Conservation (phyloP, 2,329 filamentous ascomycete genomes). For the Fusarium concolor region DNA sequence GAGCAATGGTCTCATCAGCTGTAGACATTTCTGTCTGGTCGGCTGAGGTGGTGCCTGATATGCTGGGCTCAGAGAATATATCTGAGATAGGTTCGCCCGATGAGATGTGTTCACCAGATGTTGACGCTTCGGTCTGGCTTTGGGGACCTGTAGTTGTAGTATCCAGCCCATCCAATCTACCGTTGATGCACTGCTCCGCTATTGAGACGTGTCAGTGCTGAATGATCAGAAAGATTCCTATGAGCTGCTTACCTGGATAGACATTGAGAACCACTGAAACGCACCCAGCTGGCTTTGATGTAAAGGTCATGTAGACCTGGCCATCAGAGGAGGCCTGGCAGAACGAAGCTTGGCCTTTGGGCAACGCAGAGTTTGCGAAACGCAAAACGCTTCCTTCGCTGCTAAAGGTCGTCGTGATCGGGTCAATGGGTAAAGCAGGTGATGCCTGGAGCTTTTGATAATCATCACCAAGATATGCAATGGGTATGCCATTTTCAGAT, state of each 20-base stretch:
- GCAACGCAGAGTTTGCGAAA: neutral
- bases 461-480: neutral
- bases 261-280: neutral
- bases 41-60: no score
- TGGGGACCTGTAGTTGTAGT: neutral
- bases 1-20: no score
- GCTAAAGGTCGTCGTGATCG: neutral
- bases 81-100: no score
- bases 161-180: neutral
- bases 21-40: no score
- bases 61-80: no score
- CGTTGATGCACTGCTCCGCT: constrained; percentile 1
- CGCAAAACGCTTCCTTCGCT: accelerated
- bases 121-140: no score
- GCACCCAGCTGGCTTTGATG: neutral
- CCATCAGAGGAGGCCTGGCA: constrained; percentile 1
- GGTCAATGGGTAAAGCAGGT: accelerated
- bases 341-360: neutral
- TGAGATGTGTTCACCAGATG: no score
- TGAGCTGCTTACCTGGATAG: neutral
- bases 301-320: constrained; percentile 6
- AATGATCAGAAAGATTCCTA: accelerated
- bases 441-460: neutral
- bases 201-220: neutral
- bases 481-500: neutral